These are phyloP conservation scores for Pterula multifida DNA, from an alignment of 1,284 basidiomycete species.

Conservation along the genomic window DNA sequence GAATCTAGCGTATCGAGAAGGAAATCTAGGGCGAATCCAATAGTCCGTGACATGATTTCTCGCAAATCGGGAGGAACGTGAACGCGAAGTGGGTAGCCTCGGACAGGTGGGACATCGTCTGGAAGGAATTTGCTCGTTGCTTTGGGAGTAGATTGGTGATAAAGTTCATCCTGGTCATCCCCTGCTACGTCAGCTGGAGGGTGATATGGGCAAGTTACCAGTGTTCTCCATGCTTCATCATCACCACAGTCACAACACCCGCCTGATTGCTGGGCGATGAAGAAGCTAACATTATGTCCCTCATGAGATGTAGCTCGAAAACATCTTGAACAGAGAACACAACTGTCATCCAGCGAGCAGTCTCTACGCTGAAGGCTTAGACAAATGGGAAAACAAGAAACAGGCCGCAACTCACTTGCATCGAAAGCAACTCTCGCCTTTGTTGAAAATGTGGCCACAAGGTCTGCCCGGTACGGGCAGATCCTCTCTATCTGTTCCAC, in stretches of 20 bases:
- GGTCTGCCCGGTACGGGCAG: slow-evolving; percentile 49
- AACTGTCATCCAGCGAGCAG: slow-evolving; percentile 80
- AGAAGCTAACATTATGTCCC: slow-evolving; percentile 85
- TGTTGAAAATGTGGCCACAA: slow-evolving; percentile 70
- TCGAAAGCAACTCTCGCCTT: slow-evolving; percentile 78
- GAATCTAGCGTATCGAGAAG: slow-evolving; percentile 78
- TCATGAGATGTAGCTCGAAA: slow-evolving; percentile 77
- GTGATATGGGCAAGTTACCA: slow-evolving; percentile 65
- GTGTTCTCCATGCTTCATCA: slow-evolving; percentile 67
- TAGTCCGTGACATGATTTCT: slow-evolving; percentile 60
- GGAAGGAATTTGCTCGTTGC: slow-evolving; percentile 21
- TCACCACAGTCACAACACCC: slow-evolving; percentile 93
- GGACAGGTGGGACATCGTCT: slow-evolving; percentile 43
- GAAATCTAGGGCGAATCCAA: slow-evolving; percentile 75
- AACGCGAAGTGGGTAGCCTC: slow-evolving; percentile 43
- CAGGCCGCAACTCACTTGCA: slow-evolving; percentile 63
- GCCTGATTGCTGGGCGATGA: slow-evolving; percentile 81
- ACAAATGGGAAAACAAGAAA: neutral
- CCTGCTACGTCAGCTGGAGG: slow-evolving; percentile 24
- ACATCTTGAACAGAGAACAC: slow-evolving; percentile 79
- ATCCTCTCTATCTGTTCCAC: slow-evolving; percentile 44
- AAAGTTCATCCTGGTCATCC: slow-evolving; percentile 11
- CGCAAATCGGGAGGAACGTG: slow-evolving; percentile 52
- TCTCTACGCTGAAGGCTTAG: slow-evolving; percentile 40
- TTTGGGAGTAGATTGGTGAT: slow-evolving; percentile 20